Conservation (phyloP, 2,329 filamentous ascomycete genomes). For the Kalaharituber pfeilii region DNA sequence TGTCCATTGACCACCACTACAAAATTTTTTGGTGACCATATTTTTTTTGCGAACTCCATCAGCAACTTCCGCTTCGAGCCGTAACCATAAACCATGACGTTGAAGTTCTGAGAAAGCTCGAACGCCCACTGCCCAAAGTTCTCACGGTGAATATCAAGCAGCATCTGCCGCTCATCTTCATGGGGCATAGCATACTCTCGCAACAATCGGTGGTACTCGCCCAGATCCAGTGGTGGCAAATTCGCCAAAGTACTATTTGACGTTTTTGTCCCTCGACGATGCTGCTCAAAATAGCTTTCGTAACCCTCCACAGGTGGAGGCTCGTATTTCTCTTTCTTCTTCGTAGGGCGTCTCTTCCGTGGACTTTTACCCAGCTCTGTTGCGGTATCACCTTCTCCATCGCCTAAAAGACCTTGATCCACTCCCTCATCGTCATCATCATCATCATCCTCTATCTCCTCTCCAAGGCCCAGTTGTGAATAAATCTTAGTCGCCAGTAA, state of each 20-base stretch:
- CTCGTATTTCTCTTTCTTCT: slow-evolving; percentile 39
- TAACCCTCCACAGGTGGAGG: slow-evolving; percentile 60
- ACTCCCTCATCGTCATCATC: slow-evolving; percentile 25
- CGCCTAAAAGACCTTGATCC: slow-evolving; percentile 22
- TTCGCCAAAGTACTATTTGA: slow-evolving; percentile 69
- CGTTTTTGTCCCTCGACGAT: slow-evolving; percentile 61
- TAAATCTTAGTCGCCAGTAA: slow-evolving; percentile 53
- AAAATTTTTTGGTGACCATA: slow-evolving; percentile 33
- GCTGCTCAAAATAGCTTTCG: slow-evolving; percentile 87
- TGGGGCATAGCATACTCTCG: slow-evolving; percentile 52
- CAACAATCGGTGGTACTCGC: slow-evolving; percentile 68
- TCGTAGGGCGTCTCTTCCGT: slow-evolving; percentile 37
- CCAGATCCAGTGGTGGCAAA: slow-evolving; percentile 63
- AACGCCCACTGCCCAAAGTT: slow-evolving; percentile 87
- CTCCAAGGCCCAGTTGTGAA: slow-evolving; percentile 36
- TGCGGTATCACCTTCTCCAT: slow-evolving; percentile 23
- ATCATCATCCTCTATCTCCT: slow-evolving; percentile 28
- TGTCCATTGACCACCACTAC: slow-evolving; percentile 80
- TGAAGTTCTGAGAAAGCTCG: slow-evolving; percentile 73
- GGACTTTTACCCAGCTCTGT: slow-evolving; percentile 27
- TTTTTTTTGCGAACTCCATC: slow-evolving; percentile 54
- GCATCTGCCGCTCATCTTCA: slow-evolving; percentile 47
- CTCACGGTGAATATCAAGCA: slow-evolving; percentile 57
- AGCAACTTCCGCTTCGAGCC: slow-evolving; percentile 70
- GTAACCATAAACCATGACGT: slow-evolving; percentile 79